Percentiles rank a stretch among this genome's conserved stretches.
phyloP scores from a whole-genome alignment of 192 early-diverging fungal genomes.

The Rhizoclosmatium globosum region DNA sequence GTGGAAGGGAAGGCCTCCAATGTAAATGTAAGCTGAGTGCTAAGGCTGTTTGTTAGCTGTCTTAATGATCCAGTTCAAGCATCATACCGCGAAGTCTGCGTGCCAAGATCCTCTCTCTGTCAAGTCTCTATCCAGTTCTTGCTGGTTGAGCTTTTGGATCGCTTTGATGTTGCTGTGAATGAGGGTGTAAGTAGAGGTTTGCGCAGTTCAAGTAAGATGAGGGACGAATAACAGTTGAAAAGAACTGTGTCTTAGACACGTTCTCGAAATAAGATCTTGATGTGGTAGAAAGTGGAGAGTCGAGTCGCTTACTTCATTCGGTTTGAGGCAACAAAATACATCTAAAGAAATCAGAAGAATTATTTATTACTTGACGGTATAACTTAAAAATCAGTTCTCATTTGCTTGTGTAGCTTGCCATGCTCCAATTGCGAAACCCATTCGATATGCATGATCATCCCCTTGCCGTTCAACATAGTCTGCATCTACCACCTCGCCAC shows the following conservation, averaged over 20 bases:
- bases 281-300: neutral
- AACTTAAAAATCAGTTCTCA: neutral
- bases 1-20: constrained; percentile 82
- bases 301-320: neutral
- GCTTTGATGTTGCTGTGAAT: constrained; percentile 77
- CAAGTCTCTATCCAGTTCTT: constrained; percentile 69
- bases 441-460: constrained; percentile 17
- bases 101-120: constrained; percentile 83
- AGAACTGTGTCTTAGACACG: too few relatives aligned
- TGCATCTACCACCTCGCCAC: neutral
- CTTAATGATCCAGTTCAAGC: neutral
- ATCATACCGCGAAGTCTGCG: constrained; percentile 70
- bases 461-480: neutral
- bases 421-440: constrained; percentile 25
- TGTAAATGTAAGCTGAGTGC: constrained; percentile 90
- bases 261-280: too few relatives aligned
- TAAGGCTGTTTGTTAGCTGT: constrained; percentile 15
- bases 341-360: too few relatives aligned
- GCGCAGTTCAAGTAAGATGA: too few relatives aligned
- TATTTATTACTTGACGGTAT: neutral
- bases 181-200: neutral
- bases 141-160: constrained; percentile 82
- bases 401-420: neutral
- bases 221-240: too few relatives aligned
- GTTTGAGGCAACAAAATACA: neutral